Evolutionary conservation across 306 rosid genomes (phyloP).

Genomic region (Oxytropis ochrocephala): DNA sequence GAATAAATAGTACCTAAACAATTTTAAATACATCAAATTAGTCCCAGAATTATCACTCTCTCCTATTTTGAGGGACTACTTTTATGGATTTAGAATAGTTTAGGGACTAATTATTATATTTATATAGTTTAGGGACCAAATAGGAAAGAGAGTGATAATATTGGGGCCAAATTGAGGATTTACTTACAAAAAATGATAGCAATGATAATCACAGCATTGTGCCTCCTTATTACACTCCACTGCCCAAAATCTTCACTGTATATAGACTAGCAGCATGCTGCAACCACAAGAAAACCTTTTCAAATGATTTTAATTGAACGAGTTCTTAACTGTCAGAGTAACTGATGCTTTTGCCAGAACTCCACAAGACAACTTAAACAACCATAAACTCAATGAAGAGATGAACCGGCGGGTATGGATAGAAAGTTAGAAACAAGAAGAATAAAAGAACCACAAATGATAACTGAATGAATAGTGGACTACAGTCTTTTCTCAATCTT

Average conservation of each 20-base stretch:
- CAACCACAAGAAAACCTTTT: background rate
- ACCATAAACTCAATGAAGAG: background rate
- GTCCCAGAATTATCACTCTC: no score
- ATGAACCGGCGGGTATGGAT: background rate
- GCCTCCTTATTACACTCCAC: background rate
- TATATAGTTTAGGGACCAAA: no score
- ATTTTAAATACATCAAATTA: no score
- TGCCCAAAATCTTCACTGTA: background rate
- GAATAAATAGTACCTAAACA: no score
- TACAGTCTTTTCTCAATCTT: background rate
- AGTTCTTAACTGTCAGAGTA: background rate
- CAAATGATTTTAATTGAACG: background rate
- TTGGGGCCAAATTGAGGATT: no score
- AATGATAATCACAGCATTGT: background rate
- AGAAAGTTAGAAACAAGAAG: no score
- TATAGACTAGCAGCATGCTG: background rate
- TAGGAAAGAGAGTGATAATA: no score
- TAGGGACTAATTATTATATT: no score
- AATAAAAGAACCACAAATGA: background rate
- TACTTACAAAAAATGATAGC: no score
- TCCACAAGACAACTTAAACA: background rate
- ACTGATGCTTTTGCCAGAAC: background rate
- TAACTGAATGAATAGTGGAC: conserved; percentile 5
- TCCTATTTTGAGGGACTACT: no score
- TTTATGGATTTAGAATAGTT: no score